Conservation (phyloP, 257 asterid genomes). For the Solanum dulcamara region DNA sequence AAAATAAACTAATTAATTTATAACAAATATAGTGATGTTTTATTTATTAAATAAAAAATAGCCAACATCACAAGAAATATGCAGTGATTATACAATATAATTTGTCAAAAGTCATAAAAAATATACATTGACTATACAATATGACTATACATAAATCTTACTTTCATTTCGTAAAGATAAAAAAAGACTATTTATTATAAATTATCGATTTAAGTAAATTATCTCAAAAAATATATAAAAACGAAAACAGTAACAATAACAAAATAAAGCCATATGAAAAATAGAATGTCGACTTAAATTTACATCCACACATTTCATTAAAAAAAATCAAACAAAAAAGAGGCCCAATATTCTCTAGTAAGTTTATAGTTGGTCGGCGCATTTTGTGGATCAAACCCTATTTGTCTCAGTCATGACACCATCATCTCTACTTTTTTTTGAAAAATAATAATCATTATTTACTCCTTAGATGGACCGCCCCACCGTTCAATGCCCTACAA, state of each 20-base stretch:
- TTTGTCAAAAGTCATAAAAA: no score
- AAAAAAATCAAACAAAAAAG: not conserved
- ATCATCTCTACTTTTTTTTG: not conserved
- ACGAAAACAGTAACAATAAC: not conserved
- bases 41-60: no score
- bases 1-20: no score
- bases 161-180: no score
- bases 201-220: fast-evolving
- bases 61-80: no score
- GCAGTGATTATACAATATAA: no score
- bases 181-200: not conserved
- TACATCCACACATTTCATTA: slow-evolving; percentile 7
- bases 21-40: no score
- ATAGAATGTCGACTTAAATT: not conserved
- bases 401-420: not conserved
- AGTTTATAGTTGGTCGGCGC: slow-evolving; percentile 26
- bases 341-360: not conserved
- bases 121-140: no score
- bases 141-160: no score
- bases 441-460: not conserved
- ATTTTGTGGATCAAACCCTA: slow-evolving; percentile 17
- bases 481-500: not conserved
- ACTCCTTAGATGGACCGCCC: not conserved
- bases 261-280: not conserved
- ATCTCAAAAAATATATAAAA: not conserved